Base-by-base conservation (phyloP, 306 rosid genomes). In the Herpetospermum pedunculosum region DNA sequence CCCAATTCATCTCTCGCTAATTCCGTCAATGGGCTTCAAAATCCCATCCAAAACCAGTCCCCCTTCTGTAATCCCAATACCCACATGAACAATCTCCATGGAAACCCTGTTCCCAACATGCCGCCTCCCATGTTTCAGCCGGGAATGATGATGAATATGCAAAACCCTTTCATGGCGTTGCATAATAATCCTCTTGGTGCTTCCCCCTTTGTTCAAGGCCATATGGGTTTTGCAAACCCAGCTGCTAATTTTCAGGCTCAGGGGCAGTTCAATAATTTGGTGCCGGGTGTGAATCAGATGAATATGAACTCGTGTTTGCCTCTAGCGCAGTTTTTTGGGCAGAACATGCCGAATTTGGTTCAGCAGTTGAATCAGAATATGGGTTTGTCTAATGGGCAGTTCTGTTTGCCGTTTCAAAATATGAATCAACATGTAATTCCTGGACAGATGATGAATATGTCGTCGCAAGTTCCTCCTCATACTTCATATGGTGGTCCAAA, bases 311-410 rank as follows among this genome's bases (percentile, higher is more conserved):
- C 85, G 19, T 82, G 89, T 69, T 90, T 73, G 44, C 48, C 76
- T 35, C 82, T 80, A 29, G 88, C 86, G 11, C 92, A 84, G 40
- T 58, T 87, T 37, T 84, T 86, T 18, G 91, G 85, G 16, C 88
- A 84, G 37, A 78, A 76, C 70, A 81, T 91, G 48, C 14, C 80
- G 44, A 85, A 74, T 75, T 80, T 85, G 41, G 82, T 81, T 70
- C 91, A 88, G 64, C 96, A 85, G 64, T 83, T 89, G 75, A 82
- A 77, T 75, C 67, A 80, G 78, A 85, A 76, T 73, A 82, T 81
- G 84, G 87, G 84, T 50, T 75, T 89, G 77, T 81, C 80, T n/a
- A 87, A 85, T 82, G 96, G 85, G 12, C 97, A 94, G n/a, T 89
- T 85, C 40, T 73, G 81, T 80, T 70, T 80, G 15, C 87, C 88